phyloP scores from a whole-genome alignment of 1,284 basidiomycete genomes.

The Trametes polyzona region DNA sequence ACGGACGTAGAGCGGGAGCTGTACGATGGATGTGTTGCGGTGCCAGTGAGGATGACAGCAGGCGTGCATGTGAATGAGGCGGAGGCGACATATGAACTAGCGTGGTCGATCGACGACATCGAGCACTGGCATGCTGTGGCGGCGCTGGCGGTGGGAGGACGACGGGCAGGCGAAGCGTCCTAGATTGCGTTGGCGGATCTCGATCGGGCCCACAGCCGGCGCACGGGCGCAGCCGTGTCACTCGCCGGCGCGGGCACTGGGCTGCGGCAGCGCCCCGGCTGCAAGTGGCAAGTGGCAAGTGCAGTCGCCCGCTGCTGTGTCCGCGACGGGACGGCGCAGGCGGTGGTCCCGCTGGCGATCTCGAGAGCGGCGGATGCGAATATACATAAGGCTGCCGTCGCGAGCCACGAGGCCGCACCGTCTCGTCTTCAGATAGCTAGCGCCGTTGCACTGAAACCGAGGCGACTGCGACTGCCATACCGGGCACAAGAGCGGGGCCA shows the following conservation, averaged over 20 bases:
- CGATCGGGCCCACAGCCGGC: conserved; percentile 1
- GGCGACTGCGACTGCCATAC: conserved; percentile 12
- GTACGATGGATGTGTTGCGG: background rate
- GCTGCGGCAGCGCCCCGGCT: background rate
- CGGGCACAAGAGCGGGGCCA: conserved; percentile 28
- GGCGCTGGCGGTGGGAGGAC: background rate
- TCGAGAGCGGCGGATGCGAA: too few species aligned
- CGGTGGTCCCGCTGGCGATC: too few species aligned
- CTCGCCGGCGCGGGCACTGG: background rate
- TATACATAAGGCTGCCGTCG: too few species aligned
- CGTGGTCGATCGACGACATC: background rate
- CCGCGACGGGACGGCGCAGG: too few species aligned
- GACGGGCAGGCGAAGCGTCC: background rate
- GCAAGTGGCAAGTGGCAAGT: background rate
- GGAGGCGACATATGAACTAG: too few species aligned
- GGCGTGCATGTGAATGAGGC: background rate
- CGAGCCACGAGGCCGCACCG: background rate
- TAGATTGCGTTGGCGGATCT: background rate
- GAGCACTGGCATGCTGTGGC: background rate
- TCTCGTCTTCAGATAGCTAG: too few species aligned
- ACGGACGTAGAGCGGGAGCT: background rate
- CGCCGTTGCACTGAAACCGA: conserved; percentile 14
- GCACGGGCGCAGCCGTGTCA: background rate
- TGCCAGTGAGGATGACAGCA: background rate
- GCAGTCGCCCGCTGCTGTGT: too few species aligned